Evolutionary conservation across 2,329 filamentous ascomycete genomes (phyloP), one percentile per base, ranked within the genome.

Genomic region (Aspergillus ibericus): DNA sequence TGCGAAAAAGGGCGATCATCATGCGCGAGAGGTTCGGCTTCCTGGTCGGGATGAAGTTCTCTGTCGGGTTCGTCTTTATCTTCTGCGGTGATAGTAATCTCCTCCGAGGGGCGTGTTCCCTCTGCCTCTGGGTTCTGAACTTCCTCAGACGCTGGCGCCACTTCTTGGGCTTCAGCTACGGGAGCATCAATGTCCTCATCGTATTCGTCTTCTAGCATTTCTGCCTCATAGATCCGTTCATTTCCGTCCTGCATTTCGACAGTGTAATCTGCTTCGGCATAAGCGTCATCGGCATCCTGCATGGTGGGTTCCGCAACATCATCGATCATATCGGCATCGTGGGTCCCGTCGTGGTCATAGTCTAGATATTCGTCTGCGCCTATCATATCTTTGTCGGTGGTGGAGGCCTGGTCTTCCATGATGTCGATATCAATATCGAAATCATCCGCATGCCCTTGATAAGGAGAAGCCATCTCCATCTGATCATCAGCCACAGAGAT

Each of bases 351-450:
- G 20, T 69, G 64, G 13, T 69, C 68, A 29, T 71, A 69, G 34
- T 74, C 72, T 13, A 66, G 66, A 58, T 61, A 75, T 20, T 79
- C 69, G 64, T 80, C 72, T 47, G 72, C 70, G 40, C 77, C 75
- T 58, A 75, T 76, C 69, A 77, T 73, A 46, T 74, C 72, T 56
- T 77, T 75, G 63, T 88, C 86, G 64, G 85, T 81, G 50, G 85
- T 77, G 54, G 85, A 84, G 58, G 80, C 78, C 63, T 86, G 82
- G 64, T 86, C 82, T 59, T 87, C 71, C 66, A 77, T 74, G 59
- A 81, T 70, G 63, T 86, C 84, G 60, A 88, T 78, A 63, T 88
- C 85, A 60, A 88, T 85, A 77, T 66, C 82, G 77, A 67, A 87
- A 77, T 79, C 79, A 65, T 84, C 82, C 51, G 77, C 77, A 55